Base-by-base conservation (phyloP, 305 asterid genomes). In the Fraxinus greggii region DNA sequence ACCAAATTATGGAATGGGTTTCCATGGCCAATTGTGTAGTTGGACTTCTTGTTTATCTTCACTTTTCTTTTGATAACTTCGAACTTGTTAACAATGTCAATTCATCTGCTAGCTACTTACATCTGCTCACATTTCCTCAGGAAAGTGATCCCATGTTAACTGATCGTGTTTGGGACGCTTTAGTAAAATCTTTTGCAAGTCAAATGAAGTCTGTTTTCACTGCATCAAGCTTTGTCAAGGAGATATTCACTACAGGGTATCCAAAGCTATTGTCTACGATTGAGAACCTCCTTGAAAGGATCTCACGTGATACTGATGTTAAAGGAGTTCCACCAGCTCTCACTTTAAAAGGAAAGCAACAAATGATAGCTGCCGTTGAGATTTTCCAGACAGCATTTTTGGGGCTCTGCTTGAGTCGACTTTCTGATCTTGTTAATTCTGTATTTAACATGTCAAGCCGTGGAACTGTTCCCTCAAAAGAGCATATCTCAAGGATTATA, bases 311-410 rank as follows among this genome's bases (percentile, higher is more conserved):
- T 91, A 96, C 99, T 54, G 98, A 94, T 89, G 97, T 96, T 79
- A 96, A 96, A 89, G 99, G 98, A 84, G 98, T 94, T 84, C 98
- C 95, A 65, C 95, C 97, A 10, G 98, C 98, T 80, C 89, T 96
- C 83, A 90, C 86, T 81, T 85, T 90, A 32, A 97, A 93, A 80
- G 98, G 98, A 76, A 96, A 94, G 84, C 93, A 88, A 88, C 97
- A 92, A 85, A 89, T 96, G 92, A 85, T 92, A 74, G 88, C 97
- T 40, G 87, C 98, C 31, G 86, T 94, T 75, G 94, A 88, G 81
- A 88, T 89, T 79, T 94, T 93, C 79, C 97, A 94, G 90, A 90
- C 97, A 31, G 93, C 97, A 77, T 96, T 94, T 82, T 88, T 94
- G 76, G 83, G 90, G 69, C 94, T 91, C 80, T 94, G 98, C 86